Evolutionary conservation across 2,329 filamentous ascomycete genomes (phyloP), one percentile per base, ranked within the genome.

Genomic region (Penicillium sp.): DNA sequence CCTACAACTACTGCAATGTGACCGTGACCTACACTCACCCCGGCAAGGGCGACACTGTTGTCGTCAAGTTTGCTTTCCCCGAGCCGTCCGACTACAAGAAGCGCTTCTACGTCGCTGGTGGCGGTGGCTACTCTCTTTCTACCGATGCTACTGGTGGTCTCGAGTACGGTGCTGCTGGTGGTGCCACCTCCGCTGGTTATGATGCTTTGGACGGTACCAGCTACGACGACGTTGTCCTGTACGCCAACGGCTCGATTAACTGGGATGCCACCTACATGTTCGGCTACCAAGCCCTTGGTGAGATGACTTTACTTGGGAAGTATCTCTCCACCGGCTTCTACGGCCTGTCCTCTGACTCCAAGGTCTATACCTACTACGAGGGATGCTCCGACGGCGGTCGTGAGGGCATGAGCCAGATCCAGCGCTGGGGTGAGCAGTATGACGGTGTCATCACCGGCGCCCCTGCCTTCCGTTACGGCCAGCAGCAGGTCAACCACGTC

Each of bases 321-420:
- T 57, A 62, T 30, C 60, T 74, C 19, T 64, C 71, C 4, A 61
- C 59, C 23, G 63, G 62, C 7, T 65, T 74, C 53, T 75, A 70
- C 52, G 59, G 56, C 26, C 36, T 55, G 32, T 41, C 47, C n/a
- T 36, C 43, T 23, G 39, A 39, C 25, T 34, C 45, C 16, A 64
- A 60, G 43, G 13, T 64, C 33, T 63, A 63, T 38, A 61, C 73
- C 4, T 78, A 78, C 59, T 79, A 73, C 48, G 68, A 76, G 46
- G 75, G 74, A 3, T 79, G 76, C 56, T 77, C 74, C 9, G 75
- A 78, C 36, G 75, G 75, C 14, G 76, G 74, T 1, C 67, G 74
- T 28, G 71, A 77, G 57, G 75, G 72, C n/a, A 70, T 69, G 68
- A 69, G 63, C 40, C 74, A 77, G 54, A 62, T 75, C 2, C 75